Base-by-base conservation (phyloP, 2,329 filamentous ascomycete genomes). In the Stagonosporopsis cucurbitacearum region DNA sequence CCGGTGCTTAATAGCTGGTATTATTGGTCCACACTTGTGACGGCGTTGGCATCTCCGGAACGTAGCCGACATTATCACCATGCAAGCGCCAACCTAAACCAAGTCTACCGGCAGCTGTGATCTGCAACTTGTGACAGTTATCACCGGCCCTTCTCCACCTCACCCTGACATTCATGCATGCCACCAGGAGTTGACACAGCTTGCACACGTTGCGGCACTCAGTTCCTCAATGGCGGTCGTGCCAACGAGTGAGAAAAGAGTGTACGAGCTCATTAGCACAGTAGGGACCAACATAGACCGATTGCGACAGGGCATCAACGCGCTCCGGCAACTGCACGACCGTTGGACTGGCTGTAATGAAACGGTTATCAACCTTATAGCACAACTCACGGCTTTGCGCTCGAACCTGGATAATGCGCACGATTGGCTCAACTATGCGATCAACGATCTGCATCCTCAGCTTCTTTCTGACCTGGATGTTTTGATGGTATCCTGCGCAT, bases 331-430 rank as follows among this genome's bases (percentile, higher is more conserved):
- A 46, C 70, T 75, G 33, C 71, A 73, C 65, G 69, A 75, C 52
- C 70, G 65, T 39, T 73, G 66, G 65, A 69, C 62, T 42, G 70
- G 70, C 57, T 57, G 60, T 61, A 66, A 66, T 56, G 64, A 60
- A 43, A 65, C 64, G 7, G 69, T 66, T 17, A 75, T 75, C 58
- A 74, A 75, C 46, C 62, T 75, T 19, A 74, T 75, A 57, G 72
- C 72, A 41, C 71, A 75, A 49, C 49, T 74, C 28, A 71, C 71
- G 1, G 65, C 71, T 1, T 52, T 75, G 37, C 74, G 72, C 49
- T 70, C 71, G 13, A 71, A 67, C 41, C 65, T 74, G 41, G 66
- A 62, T 13, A 71, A 69, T 51, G 72, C 74, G 58, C 67, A 70
- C 40, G 70, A 74, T 53, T 73, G 70, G 70, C 67, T 75, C 52